Conservation (phyloP, 192 early-diverging fungal species). For the Coemansia nantahalensis region DNA sequence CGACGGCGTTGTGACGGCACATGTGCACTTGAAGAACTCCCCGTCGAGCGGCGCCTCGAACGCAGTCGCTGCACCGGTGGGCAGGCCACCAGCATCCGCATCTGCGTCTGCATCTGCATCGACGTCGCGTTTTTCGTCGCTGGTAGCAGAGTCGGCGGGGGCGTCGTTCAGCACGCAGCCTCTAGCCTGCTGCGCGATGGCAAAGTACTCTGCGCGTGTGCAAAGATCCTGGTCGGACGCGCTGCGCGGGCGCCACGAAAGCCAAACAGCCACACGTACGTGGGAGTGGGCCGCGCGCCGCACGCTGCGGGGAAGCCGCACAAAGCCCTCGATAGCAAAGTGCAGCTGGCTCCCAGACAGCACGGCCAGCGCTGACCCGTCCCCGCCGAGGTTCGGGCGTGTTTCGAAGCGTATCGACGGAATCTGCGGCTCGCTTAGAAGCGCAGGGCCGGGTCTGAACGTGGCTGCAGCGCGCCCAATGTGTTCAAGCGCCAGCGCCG, state of each 20-base stretch:
- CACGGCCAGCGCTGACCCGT: conserved; percentile 13
- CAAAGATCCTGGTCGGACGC: conserved; percentile 14
- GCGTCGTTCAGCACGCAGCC: neutral
- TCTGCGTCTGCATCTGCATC: neutral
- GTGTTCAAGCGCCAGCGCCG: neutral
- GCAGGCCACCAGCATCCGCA: too few relatives aligned
- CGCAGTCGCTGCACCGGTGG: conserved; percentile 23
- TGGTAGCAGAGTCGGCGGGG: neutral
- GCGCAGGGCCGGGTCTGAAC: conserved; percentile 27
- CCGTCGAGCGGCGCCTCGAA: conserved; percentile 35
- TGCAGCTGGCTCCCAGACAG: conserved; percentile 43
- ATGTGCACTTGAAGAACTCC: conserved; percentile 42
- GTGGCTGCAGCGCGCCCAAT: neutral
- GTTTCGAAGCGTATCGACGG: conserved; percentile 33
- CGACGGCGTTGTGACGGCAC: conserved; percentile 30
- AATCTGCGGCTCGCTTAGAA: conserved; percentile 23
- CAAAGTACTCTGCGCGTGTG: conserved; percentile 12
- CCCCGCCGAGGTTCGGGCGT: conserved; percentile 23
- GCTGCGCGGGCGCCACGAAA: conserved; percentile 23
- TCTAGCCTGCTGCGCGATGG: conserved; percentile 14
- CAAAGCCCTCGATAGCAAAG: conserved; percentile 41
- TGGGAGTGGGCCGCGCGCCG: conserved; percentile 1
- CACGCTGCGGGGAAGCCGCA: conserved; percentile 13
- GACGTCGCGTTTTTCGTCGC: neutral
- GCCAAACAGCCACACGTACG: conserved; percentile 33